phyloP scores from a whole-genome alignment of 1,139 yeast species.

The Kluyveromyces marxianus region DNA sequence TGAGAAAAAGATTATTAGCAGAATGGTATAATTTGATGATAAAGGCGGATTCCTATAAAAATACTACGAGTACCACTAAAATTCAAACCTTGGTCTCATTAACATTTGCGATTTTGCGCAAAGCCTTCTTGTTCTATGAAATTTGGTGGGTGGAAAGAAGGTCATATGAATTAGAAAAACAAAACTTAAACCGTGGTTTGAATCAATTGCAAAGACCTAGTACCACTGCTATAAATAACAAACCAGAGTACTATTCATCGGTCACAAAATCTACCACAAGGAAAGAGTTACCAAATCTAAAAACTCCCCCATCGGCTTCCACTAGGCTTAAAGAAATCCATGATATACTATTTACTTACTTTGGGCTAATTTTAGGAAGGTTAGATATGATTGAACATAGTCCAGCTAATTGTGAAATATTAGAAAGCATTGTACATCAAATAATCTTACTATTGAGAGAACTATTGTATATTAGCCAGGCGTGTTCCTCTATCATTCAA shows the following conservation, averaged over 20 bases:
- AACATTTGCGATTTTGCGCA: slow-evolving; percentile 65
- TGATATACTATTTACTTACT: slow-evolving; percentile 58
- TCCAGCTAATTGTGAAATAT: slow-evolving; percentile 56
- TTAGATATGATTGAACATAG: slow-evolving; percentile 70
- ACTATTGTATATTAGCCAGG: slow-evolving; percentile 52
- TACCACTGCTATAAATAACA: not conserved
- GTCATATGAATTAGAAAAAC: slow-evolving; percentile 26
- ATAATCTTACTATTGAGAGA: slow-evolving; percentile 58
- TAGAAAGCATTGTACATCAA: slow-evolving; percentile 63
- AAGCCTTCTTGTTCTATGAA: slow-evolving; percentile 65
- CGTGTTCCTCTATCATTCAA: slow-evolving; percentile 32
- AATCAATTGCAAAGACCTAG: not conserved
- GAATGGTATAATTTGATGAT: slow-evolving; percentile 88
- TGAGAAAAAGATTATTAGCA: slow-evolving; percentile 73
- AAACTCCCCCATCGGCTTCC: slow-evolving; percentile 59
- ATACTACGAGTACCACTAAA: slow-evolving; percentile 57
- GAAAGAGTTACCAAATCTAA: slow-evolving; percentile 30
- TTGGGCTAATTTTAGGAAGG: slow-evolving; percentile 66
- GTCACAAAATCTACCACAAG: not conserved
- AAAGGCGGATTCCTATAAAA: slow-evolving; percentile 76
- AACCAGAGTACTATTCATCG: not conserved
- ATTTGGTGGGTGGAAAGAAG: slow-evolving; percentile 62
- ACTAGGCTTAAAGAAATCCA: slow-evolving; percentile 69
- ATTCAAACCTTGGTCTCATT: slow-evolving; percentile 65
- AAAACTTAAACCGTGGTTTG: not conserved